These are phyloP conservation scores for Dalechampia spathulata DNA, from an alignment of 441 rosid genomes.

Conservation along the genomic window DNA sequence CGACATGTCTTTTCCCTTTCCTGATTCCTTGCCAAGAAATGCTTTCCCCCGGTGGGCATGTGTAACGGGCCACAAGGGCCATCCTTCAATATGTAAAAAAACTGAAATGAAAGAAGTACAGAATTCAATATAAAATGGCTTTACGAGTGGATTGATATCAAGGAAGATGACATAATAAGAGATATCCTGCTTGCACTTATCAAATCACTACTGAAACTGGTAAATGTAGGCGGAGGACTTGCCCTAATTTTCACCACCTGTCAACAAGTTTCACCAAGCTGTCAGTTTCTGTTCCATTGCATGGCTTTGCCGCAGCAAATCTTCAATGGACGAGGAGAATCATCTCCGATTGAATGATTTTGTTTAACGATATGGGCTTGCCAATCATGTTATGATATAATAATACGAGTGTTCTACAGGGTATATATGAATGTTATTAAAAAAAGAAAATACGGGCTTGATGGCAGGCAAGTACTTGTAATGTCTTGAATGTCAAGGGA, in stretches of 20 bases:
- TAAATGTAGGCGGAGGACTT: constrained; percentile 58
- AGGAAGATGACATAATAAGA: constrained; percentile 66
- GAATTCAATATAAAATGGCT: constrained; percentile 58
- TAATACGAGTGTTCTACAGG: too few relatives aligned
- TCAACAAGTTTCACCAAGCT: constrained; percentile 74
- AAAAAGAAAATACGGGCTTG: too few relatives aligned
- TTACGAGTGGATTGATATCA: constrained; percentile 46
- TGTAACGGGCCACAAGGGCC: constrained; percentile 37
- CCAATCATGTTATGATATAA: too few relatives aligned
- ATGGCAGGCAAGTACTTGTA: too few relatives aligned
- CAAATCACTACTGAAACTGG: constrained; percentile 39
- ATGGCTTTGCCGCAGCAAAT: too few relatives aligned
- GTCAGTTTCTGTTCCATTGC: constrained; percentile 64
- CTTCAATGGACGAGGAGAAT: too few relatives aligned
- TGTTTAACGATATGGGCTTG: too few relatives aligned
- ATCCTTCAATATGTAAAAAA: constrained; percentile 59
- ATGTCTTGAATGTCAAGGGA: too few relatives aligned
- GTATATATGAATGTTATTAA: too few relatives aligned
- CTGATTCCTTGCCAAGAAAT: constrained; percentile 44
- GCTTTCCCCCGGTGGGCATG: constrained; percentile 69
- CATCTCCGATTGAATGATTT: too few relatives aligned
- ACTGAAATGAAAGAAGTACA: constrained; percentile 44
- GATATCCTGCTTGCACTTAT: constrained; percentile 78
- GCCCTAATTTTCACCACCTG: constrained; percentile 62
- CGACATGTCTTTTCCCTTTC: constrained; percentile 61